Evolutionary conservation across 2,329 filamentous ascomycete species (phyloP).

Genomic region (Arthrinium phaeospermum): DNA sequence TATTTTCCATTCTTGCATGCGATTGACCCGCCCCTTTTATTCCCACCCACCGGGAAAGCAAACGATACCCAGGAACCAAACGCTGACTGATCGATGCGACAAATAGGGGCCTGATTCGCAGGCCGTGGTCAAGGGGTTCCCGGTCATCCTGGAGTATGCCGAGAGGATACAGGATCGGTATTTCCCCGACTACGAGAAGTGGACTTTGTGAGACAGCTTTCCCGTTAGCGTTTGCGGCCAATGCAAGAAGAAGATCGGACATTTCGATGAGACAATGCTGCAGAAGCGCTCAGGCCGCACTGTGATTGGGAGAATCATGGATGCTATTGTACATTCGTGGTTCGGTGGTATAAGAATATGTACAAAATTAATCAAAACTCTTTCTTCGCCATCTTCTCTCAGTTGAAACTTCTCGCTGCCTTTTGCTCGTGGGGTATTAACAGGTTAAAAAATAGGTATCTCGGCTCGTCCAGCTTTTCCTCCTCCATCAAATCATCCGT

Average conservation of each 20-base stretch:
- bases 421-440: background rate
- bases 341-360: too few species aligned
- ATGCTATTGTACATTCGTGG: too few species aligned
- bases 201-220: slow-evolving; percentile 28
- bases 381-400: background rate
- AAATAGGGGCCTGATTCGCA: slow-evolving; percentile 49
- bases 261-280: background rate
- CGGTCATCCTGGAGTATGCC: slow-evolving; percentile 61
- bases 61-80: too few species aligned
- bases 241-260: background rate
- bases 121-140: slow-evolving; percentile 50
- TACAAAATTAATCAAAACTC: too few species aligned
- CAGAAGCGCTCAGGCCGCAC: too few species aligned
- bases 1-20: background rate
- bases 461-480: background rate
- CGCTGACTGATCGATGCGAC: slow-evolving; percentile 37
- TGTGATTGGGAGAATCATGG: too few species aligned
- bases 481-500: background rate
- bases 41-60: too few species aligned
- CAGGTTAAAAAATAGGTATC: background rate
- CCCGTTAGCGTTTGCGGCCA: background rate
- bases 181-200: slow-evolving; percentile 62
- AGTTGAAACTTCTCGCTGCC: background rate
- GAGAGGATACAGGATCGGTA: slow-evolving; percentile 59
- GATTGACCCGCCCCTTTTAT: background rate